These are phyloP conservation scores for Gracilariopsis chorda DNA, from an alignment of 23 red algal genomes.

Conservation along the genomic window DNA sequence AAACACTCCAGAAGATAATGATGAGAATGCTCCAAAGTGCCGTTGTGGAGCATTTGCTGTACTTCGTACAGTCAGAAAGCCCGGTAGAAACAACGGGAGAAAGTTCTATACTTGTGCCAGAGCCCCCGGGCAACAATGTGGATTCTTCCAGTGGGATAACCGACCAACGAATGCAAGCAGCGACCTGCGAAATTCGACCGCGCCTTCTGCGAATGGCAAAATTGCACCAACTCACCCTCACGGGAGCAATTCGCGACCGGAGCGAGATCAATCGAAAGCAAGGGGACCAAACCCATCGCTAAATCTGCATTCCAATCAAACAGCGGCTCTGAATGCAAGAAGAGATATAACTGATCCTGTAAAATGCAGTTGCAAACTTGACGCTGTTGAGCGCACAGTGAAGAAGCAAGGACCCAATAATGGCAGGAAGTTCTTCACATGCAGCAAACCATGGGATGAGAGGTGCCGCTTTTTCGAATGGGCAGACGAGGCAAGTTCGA, in stretches of 20 bases:
- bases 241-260: background rate
- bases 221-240: background rate
- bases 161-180: background rate
- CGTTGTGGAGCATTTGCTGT: conserved; percentile 24
- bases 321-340: too few relatives aligned
- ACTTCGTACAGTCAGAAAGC: conserved; percentile 22
- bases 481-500: conserved; percentile 15
- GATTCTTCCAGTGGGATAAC: conserved; percentile 59
- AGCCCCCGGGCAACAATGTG: conserved; percentile 22
- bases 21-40: conserved; percentile 30
- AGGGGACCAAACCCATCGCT: background rate
- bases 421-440: conserved; percentile 41
- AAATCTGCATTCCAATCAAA: too few relatives aligned
- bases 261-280: background rate
- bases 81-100: conserved; percentile 38
- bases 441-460: background rate
- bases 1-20: too few relatives aligned
- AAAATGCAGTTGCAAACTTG: conserved; percentile 3
- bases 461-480: conserved; percentile 48
- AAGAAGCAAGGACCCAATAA: conserved; percentile 33
- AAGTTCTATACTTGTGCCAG: conserved; percentile 26
- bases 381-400: conserved; percentile 22
- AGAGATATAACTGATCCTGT: too few relatives aligned
- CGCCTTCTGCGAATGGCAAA: background rate
- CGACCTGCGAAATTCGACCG: background rate